Base-by-base conservation (phyloP, 306 rosid species). In the Cyamopsis tetragonoloba region DNA sequence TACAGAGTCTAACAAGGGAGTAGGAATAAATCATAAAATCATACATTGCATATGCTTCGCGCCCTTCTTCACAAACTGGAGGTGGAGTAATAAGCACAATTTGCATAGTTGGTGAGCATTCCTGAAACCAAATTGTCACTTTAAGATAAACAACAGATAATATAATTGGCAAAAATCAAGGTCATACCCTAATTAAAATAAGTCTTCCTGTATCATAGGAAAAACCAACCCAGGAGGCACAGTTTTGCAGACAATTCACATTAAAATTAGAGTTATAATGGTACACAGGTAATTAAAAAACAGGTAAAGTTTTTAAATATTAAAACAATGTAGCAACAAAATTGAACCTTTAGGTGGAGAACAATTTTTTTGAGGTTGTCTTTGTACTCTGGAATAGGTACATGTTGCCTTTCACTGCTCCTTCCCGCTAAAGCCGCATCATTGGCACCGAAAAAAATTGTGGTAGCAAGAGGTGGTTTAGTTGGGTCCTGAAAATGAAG, bases 361-460 rank as follows among this genome's bases (percentile, higher is more conserved):
- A 84, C 89, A 3, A 86, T 57, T 62, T 80, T 88, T 81, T 79
- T 82, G 57, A 93, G 83, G 62, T 93, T 93, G 49, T 75, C 84
- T 79, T 88, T 88, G 73, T 64, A 93, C 61, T 89, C 97, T 44
- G 85, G 88, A 69, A 78, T 13, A 3, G 98, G 96, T 50, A 93
- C 98, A 70, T 90, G 91, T 66, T 82, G 91, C 17, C 70, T 68
- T 81, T 88, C 88, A 30, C 89, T 83, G 27, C 68, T 73, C 73
- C 99, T 80, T 57, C 96, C 96, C 4, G 44, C 58, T 60, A 90
- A 11, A 71, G 96, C 90, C 1, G 99, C 95, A 72, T 90, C 99
- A 76, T 93, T 93, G 65, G 99, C 96, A 55, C 99, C 99, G 59
- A 90, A 90, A 82, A 93, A 93, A 79, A 93, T 41, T 4, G 95